Percentiles rank a stretch among this genome's conserved stretches.
phyloP scores from a whole-genome alignment of 441 rosid genomes.

The Pelargonium fulgidum region DNA sequence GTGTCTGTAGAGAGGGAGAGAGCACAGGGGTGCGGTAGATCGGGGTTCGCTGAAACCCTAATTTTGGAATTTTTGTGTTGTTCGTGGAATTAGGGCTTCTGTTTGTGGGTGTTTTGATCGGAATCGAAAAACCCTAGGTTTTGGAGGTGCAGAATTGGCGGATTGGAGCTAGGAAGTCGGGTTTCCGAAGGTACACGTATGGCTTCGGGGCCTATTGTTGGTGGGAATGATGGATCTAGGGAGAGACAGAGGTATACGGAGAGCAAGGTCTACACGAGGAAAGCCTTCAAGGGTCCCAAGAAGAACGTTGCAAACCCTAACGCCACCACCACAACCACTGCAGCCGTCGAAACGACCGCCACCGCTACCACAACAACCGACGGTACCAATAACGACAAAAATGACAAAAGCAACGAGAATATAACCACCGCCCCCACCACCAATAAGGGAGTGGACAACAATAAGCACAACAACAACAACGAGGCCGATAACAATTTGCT shows the following conservation, averaged over 20 bases:
- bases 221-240: slow-evolving; percentile 51
- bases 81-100: slow-evolving; percentile 15
- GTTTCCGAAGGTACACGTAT: slow-evolving; percentile 57
- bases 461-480: not conserved
- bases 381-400: not conserved
- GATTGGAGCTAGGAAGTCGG: slow-evolving; percentile 35
- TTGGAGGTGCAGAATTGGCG: not conserved
- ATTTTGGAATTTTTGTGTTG: not conserved
- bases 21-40: not conserved
- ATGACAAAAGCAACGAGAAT: slow-evolving; percentile 7
- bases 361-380: not conserved
- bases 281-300: slow-evolving; percentile 48
- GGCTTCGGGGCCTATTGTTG: slow-evolving; percentile 83
- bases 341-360: slow-evolving; percentile 6
- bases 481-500: slow-evolving; percentile 17
- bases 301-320: slow-evolving; percentile 23
- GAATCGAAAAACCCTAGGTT: slow-evolving; percentile 8
- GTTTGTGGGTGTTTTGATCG: not conserved
- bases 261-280: slow-evolving; percentile 73
- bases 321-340: not conserved
- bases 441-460: not conserved
- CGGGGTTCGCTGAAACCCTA: not conserved
- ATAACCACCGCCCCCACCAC: slow-evolving; percentile 3
- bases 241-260: slow-evolving; percentile 55
- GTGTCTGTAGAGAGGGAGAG: too few relatives aligned